Conservation (phyloP, 2,329 filamentous ascomycete genomes). For the Neurospora sp. region DNA sequence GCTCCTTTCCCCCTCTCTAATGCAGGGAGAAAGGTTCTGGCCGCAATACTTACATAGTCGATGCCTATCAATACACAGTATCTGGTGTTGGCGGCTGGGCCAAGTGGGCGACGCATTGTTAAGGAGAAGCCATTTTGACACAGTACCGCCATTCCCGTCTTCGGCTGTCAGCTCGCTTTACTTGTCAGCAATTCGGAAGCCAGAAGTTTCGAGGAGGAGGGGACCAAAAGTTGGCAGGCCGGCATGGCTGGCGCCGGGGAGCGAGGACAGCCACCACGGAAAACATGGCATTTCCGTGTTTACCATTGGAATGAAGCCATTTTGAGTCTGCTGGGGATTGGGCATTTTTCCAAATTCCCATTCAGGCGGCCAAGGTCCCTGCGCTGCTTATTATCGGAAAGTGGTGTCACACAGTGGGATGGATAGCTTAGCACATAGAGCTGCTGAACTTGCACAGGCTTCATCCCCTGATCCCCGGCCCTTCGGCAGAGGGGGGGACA, state of each 20-base stretch:
- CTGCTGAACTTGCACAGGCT: background rate
- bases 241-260: slow-evolving; percentile 3
- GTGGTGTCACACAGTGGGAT: background rate
- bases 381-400: background rate
- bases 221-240: slow-evolving; percentile 9
- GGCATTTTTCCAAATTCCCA: background rate
- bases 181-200: background rate
- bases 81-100: background rate
- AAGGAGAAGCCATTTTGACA: background rate
- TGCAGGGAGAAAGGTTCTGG: background rate
- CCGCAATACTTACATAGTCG: background rate
- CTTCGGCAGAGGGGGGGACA: background rate
- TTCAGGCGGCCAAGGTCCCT: background rate
- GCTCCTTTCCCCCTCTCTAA: background rate
- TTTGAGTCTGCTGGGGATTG: background rate
- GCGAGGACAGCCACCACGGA: background rate
- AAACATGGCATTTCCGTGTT: slow-evolving; percentile 3
- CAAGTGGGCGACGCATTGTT: background rate
- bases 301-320: slow-evolving; percentile 3
- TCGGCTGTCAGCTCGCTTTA: background rate
- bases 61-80: background rate
- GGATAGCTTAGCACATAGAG: background rate
- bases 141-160: background rate
- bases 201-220: background rate
- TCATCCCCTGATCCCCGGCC: background rate